Evolutionary conservation across 371 early-diverging fungal species (phyloP).

Genomic region (Mucor irregularis): DNA sequence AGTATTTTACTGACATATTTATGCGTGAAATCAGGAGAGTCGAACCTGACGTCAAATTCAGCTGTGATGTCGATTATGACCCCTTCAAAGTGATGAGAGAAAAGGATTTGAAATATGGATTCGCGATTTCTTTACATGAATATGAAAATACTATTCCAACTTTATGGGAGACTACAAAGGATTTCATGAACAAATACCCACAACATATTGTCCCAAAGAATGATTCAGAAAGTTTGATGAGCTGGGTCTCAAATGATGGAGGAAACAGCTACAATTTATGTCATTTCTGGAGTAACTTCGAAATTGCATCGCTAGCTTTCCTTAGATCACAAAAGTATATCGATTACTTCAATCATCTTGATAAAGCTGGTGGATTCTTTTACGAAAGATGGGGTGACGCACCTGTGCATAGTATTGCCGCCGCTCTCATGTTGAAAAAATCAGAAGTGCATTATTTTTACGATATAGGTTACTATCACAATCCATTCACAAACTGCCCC

Average conservation of each 20-base stretch:
- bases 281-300: constrained; percentile 98
- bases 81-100: constrained; percentile 85
- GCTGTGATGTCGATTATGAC: constrained; percentile 90
- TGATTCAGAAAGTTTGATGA: constrained; percentile 33
- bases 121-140: constrained; percentile 79
- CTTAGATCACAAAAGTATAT: constrained; percentile 77
- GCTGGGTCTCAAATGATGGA: constrained; percentile 35
- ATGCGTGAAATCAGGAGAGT: too few species aligned
- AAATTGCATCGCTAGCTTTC: constrained; percentile 85
- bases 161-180: constrained; percentile 69
- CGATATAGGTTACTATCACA: constrained; percentile 86
- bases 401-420: constrained; percentile 94
- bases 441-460: constrained; percentile 92
- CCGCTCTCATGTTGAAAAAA: constrained; percentile 77
- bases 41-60: constrained; percentile 91
- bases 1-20: constrained; percentile 70
- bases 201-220: constrained; percentile 36
- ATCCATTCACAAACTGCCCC: constrained; percentile 71
- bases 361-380: constrained; percentile 89
- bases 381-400: constrained; percentile 98
- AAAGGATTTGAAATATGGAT: constrained; percentile 80
- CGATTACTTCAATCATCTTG: constrained; percentile 67
- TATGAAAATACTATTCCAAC: constrained; percentile 79
- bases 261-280: constrained; percentile 70
- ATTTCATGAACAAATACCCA: constrained; percentile 59